Evolutionary conservation across 2,329 filamentous ascomycete species (phyloP).

Genomic region (Aspergillus quadricinctus): DNA sequence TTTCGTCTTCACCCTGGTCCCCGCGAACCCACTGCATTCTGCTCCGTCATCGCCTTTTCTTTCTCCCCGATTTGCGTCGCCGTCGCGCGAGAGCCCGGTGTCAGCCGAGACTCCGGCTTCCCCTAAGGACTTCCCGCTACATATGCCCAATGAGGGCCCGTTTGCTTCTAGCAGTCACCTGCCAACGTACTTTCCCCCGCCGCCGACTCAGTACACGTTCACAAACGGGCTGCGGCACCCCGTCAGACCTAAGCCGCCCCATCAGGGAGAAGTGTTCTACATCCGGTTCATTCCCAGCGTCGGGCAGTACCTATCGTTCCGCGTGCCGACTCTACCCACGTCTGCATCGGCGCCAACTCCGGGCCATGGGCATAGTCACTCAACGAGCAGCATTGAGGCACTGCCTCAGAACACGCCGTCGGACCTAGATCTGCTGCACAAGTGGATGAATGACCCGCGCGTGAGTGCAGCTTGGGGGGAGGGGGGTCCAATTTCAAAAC

Average conservation of each 20-base stretch:
- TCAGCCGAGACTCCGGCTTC: slow-evolving; percentile 1
- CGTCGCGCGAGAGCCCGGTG: slow-evolving; percentile 33
- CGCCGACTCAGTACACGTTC: slow-evolving; percentile 74
- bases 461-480: slow-evolving; percentile 82
- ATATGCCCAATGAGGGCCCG: slow-evolving; percentile 27
- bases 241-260: slow-evolving; percentile 78
- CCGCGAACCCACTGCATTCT: slow-evolving; percentile 48
- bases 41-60: slow-evolving; percentile 47
- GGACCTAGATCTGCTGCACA: slow-evolving; percentile 67
- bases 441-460: slow-evolving; percentile 84
- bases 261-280: slow-evolving; percentile 89
- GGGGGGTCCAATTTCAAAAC: slow-evolving; percentile 52
- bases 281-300: slow-evolving; percentile 78
- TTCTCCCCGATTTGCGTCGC: slow-evolving; percentile 49
- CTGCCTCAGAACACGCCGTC: slow-evolving; percentile 39
- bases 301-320: slow-evolving; percentile 81
- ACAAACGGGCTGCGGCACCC: slow-evolving; percentile 80
- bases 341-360: slow-evolving; percentile 18
- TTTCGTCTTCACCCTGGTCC: slow-evolving; percentile 81
- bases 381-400: slow-evolving; percentile 39
- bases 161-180: slow-evolving; percentile 62
- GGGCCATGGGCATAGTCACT: slow-evolving; percentile 20
- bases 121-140: slow-evolving; percentile 6
- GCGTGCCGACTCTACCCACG: slow-evolving; percentile 64
- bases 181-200: slow-evolving; percentile 84